Base-by-base conservation (phyloP, 352 stramenopile genomes). In the Pythium rishiriense region DNA sequence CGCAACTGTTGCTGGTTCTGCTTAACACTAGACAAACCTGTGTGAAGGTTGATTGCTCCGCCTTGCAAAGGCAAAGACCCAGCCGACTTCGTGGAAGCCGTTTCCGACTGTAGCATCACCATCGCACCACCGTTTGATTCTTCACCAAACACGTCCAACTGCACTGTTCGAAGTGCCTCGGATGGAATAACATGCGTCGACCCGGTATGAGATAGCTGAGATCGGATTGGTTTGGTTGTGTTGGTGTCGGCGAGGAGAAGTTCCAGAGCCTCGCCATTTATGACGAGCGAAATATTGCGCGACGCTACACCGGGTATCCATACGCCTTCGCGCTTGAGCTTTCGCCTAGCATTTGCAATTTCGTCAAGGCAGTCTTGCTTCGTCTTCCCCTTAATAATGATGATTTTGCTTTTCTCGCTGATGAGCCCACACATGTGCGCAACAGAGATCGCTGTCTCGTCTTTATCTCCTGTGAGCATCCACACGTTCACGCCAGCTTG, bases 401-500 rank as follows among this genome's bases (percentile, higher is more conserved):
- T 70, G 15, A 96, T 87, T 22, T 89, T 91, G 58, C 78, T 91
- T 57, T 83, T 88, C 26, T 81, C 73, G 10, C 76, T 59, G n/a
- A 91, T 88, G 17, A 99, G 88, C 6, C 94, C 93, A 28, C 96
- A 99, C 61, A 97, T 97, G 53, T 98, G 97, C 6, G 89, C 97
- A 22, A 99, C 99, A 15, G 99, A 99, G 55, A 99, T 98, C 2
- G 98, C 98, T 4, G 97, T 99, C 72, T 99, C 98, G 49, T 98
- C 87, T 70, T 99, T 99, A 68, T 99, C 97, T 15, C 98, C 98
- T 19, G 98, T 99, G 8, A 99, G 86, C 70, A 99, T 98, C 97
- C 97, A 99, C 24, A 99, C 90, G 64, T 99, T 99, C 42, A 99
- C 98, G 0, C 97, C 97, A 35, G 97, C 98, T 19, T 97, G 90